Base-by-base conservation (phyloP, 2,329 filamentous ascomycete species). In the Colletotrichum salicis region DNA sequence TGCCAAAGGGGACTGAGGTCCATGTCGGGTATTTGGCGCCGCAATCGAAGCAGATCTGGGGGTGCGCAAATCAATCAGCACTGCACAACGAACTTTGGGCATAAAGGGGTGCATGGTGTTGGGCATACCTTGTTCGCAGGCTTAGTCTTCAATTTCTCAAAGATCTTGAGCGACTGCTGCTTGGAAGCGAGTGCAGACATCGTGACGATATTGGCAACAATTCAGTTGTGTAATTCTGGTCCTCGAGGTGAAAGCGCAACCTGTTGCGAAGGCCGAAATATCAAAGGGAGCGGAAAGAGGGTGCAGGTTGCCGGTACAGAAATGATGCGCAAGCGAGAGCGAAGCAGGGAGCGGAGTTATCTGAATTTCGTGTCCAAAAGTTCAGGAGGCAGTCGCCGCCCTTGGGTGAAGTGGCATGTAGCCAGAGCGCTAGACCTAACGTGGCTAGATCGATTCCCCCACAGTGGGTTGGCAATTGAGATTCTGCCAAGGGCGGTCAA, bases 11-110 rank as follows among this genome's bases (percentile, higher is more conserved):
- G 37, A 98, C 95, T 7, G 96, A 98, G 8, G 95, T 97, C 96
- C 96, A 99, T 71, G 96, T 98, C 74, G 96, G 96, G 81, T 98
- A 98, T 85, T 98, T 98, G 79, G 95, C 93, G 81, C 94, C 92
- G 84, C 96, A 99, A 86, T 99, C 96, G 85, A 99, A 99, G 89
- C 96, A 99, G 86, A 97, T 90, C 95, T 97, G 37, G 78, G 64
- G 70, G 52, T 60, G 67, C 62, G 73, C 52, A 24, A 66, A 27
- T 52, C 59, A 60, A 55, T 74, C 58, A 72, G 70, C 31, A 64
- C 22, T 10, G 69, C 77, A 55, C 78, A 48, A 67, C 56, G 19
- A 24, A 45, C 75, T 67, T 41, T 57, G 79, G 75, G 33, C 51
- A 31, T 11, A 5, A n/a, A 33, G 37, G 31, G 58, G 31, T 48